Evolutionary conservation across 371 early-diverging fungal species (phyloP).

Genomic region (Circinella umbellata): DNA sequence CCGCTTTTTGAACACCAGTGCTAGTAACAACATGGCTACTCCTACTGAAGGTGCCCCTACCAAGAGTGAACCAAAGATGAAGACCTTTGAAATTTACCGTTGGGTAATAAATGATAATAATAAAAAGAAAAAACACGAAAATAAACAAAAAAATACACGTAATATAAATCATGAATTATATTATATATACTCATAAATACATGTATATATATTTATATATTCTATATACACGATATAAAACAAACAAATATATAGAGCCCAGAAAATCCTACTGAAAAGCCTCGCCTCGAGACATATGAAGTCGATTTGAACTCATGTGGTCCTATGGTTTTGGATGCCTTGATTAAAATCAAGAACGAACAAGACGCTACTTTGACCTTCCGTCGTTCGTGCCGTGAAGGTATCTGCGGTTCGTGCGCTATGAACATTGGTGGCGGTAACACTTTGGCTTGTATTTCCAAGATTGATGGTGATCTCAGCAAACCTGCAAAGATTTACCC

Average conservation of each 20-base stretch:
- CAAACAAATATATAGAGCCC: slow-evolving; percentile 67
- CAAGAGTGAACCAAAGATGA: slow-evolving; percentile 60
- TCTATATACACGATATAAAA: too few species aligned
- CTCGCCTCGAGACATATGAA: slow-evolving; percentile 84
- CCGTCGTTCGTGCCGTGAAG: slow-evolving; percentile 80
- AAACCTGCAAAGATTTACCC: slow-evolving; percentile 90
- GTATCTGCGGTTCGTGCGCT: slow-evolving; percentile 96
- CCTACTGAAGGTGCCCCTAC: slow-evolving; percentile 27
- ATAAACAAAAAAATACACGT: neutral
- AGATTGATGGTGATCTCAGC: slow-evolving; percentile 75
- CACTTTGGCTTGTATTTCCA: slow-evolving; percentile 91
- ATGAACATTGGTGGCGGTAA: slow-evolving; percentile 97
- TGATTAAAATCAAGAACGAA: slow-evolving; percentile 97
- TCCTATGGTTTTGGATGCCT: slow-evolving; percentile 95
- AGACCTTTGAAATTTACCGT: slow-evolving; percentile 86
- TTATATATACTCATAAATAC: neutral
- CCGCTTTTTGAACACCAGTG: slow-evolving; percentile 42
- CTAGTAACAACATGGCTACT: slow-evolving; percentile 44
- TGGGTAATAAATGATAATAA: slow-evolving; percentile 69
- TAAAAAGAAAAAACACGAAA: too few species aligned
- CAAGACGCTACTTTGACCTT: slow-evolving; percentile 92
- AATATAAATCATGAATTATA: neutral
- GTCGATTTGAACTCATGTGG: slow-evolving; percentile 91
- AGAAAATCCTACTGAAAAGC: slow-evolving; percentile 88
- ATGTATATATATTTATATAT: neutral